phyloP scores from a whole-genome alignment of 2,329 filamentous ascomycete genomes.

The Byssochlamys sp. region DNA sequence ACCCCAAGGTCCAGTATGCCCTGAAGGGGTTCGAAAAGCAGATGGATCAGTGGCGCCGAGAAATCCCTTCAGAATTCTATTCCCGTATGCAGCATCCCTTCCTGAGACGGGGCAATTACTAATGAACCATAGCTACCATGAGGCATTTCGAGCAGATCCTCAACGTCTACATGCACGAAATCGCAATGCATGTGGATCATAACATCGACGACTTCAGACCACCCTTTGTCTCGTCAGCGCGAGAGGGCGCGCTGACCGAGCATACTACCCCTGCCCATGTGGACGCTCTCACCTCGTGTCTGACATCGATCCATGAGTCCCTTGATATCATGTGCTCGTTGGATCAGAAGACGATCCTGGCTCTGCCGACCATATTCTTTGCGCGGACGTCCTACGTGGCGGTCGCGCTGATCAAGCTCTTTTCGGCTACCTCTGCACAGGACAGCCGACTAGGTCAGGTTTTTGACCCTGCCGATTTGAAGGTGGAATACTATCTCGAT shows the following conservation, averaged over 20 bases:
- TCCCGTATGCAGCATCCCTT: slow-evolving; percentile 42
- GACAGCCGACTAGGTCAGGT: slow-evolving; percentile 60
- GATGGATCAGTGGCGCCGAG: slow-evolving; percentile 49
- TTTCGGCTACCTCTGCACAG: slow-evolving; percentile 55
- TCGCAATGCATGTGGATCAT: slow-evolving; percentile 58
- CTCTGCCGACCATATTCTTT: slow-evolving; percentile 60
- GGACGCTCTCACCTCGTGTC: slow-evolving; percentile 56
- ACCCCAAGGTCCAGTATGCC: slow-evolving; percentile 55
- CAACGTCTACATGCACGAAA: slow-evolving; percentile 66
- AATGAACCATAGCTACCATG: slow-evolving; percentile 44
- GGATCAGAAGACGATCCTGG: slow-evolving; percentile 50
- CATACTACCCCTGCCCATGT: slow-evolving; percentile 51
- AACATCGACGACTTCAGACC: slow-evolving; percentile 44
- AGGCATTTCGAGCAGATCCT: slow-evolving; percentile 56
- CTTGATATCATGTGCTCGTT: slow-evolving; percentile 57
- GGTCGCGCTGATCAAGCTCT: slow-evolving; percentile 65
- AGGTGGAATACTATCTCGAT: slow-evolving; percentile 57
- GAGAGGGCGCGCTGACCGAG: slow-evolving; percentile 23
- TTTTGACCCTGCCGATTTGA: slow-evolving; percentile 58
- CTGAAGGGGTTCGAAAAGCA: slow-evolving; percentile 57
- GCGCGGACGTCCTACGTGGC: slow-evolving; percentile 63
- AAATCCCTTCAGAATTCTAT: slow-evolving; percentile 45
- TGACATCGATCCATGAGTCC: slow-evolving; percentile 56
- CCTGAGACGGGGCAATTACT: neutral
- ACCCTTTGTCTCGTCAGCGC: slow-evolving; percentile 38